phyloP scores from a whole-genome alignment of 2,329 filamentous ascomycete genomes.

The Botryotinia globosa region DNA sequence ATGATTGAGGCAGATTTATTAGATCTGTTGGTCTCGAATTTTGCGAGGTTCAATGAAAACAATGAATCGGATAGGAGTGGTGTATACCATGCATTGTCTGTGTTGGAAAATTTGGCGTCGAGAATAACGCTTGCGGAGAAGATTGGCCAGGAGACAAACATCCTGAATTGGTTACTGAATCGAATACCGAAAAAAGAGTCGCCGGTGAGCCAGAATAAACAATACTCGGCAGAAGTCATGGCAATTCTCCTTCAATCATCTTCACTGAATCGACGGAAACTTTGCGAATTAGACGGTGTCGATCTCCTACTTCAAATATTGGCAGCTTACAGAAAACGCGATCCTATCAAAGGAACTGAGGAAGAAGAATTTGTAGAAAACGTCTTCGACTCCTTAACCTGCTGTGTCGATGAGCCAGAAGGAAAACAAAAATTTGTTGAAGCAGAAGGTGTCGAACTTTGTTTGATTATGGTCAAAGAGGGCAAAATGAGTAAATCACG shows the following conservation, averaged over 20 bases:
- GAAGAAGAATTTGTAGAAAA: slow-evolving; percentile 97
- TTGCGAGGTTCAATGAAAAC: slow-evolving; percentile 75
- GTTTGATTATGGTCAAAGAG: slow-evolving; percentile 86
- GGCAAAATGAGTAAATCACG: slow-evolving; percentile 78
- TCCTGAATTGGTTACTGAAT: slow-evolving; percentile 74
- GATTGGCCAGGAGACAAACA: slow-evolving; percentile 64
- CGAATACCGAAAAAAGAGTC: slow-evolving; percentile 69
- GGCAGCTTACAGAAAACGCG: slow-evolving; percentile 78
- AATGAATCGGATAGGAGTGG: slow-evolving; percentile 74
- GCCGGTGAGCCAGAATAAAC: slow-evolving; percentile 81
- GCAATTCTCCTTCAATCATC: slow-evolving; percentile 84
- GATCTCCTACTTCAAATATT: slow-evolving; percentile 80
- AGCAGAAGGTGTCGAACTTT: slow-evolving; percentile 88
- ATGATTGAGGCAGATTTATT: slow-evolving; percentile 68
- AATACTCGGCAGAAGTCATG: slow-evolving; percentile 88
- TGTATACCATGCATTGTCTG: slow-evolving; percentile 78
- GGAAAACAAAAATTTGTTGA: slow-evolving; percentile 83
- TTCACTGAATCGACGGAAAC: slow-evolving; percentile 57
- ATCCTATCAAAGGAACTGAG: slow-evolving; percentile 79
- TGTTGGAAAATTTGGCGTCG: slow-evolving; percentile 84
- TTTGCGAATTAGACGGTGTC: slow-evolving; percentile 67
- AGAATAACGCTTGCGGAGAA: slow-evolving; percentile 64
- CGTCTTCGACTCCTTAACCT: slow-evolving; percentile 81
- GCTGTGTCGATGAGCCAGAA: slow-evolving; percentile 68
- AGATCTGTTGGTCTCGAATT: slow-evolving; percentile 71